Evolutionary conservation across 768 basidiomycete genomes (phyloP).

Genomic region (Russula abietina): DNA sequence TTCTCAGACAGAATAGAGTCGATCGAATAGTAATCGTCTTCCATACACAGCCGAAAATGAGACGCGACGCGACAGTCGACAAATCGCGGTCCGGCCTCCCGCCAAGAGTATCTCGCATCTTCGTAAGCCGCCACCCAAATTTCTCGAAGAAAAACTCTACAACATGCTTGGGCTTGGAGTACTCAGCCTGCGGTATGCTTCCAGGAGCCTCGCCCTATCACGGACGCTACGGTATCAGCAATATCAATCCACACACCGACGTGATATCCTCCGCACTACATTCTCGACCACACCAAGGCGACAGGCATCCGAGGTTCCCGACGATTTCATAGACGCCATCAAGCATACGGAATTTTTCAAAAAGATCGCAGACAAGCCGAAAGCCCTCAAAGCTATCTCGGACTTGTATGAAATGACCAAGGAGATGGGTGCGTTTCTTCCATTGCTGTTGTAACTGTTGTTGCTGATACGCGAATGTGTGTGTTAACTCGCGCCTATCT

Average conservation of each 20-base stretch:
- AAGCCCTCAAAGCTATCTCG: conserved; percentile 44
- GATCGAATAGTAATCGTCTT: conserved; percentile 87
- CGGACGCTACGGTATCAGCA: not conserved
- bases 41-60: conserved; percentile 44
- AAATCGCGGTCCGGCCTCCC: conserved; percentile 3
- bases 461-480: not conserved
- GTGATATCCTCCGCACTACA: not conserved
- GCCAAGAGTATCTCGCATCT: not conserved
- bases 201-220: not conserved
- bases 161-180: conserved; percentile 1
- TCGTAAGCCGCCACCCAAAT: too few relatives aligned
- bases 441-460: too few relatives aligned
- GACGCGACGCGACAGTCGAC: too few relatives aligned
- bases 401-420: conserved; percentile 42
- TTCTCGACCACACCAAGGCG: conserved; percentile 31
- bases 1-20: conserved; percentile 90
- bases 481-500: not conserved
- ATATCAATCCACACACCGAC: not conserved
- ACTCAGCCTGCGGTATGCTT: conserved; percentile 4
- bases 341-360: conserved; percentile 42
- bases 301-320: conserved; percentile 33
- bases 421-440: conserved; percentile 38
- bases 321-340: conserved; percentile 38
- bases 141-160: too few relatives aligned
- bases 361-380: conserved; percentile 46